Percentiles rank a stretch among this genome's conserved stretches.
Evolutionary conservation across 768 basidiomycete genomes (phyloP).

Genomic region (Strobilomyces echinocephalus): DNA sequence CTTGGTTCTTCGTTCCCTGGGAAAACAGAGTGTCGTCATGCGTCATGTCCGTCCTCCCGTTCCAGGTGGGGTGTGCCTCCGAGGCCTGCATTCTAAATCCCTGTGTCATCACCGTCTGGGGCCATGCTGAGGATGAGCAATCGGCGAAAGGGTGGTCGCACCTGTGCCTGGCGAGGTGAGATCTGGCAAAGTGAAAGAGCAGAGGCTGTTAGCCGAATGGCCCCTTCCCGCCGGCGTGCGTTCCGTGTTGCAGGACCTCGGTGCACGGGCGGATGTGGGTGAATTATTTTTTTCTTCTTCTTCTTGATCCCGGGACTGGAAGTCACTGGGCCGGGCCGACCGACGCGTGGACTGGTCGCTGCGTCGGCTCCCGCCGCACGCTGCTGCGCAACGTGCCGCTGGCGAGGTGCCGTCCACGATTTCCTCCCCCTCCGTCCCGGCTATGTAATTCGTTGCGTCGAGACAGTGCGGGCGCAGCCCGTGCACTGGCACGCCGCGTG

Average conservation of each 20-base stretch:
- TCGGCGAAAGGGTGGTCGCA: background rate
- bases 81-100: slow-evolving; percentile 5
- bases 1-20: background rate
- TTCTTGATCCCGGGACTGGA: background rate
- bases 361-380: background rate
- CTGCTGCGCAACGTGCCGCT: background rate
- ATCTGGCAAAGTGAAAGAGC: background rate
- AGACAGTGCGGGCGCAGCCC: slow-evolving; percentile 11
- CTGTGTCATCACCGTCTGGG: slow-evolving; percentile 9
- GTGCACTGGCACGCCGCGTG: slow-evolving; percentile 16
- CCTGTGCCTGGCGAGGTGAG: slow-evolving; percentile 6
- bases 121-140: background rate
- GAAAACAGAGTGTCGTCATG: slow-evolving; percentile 12
- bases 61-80: background rate
- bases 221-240: slow-evolving; percentile 2
- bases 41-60: slow-evolving; percentile 18
- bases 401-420: background rate
- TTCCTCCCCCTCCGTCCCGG: background rate
- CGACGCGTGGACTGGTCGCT: background rate
- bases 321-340: background rate
- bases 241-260: slow-evolving; percentile 3
- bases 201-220: background rate
- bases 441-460: background rate
- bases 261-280: background rate
- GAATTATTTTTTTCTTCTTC: background rate